Evolutionary conservation across 768 basidiomycete genomes (phyloP), one percentile per base, ranked within the genome.

Genomic region (Leucosporidium scottii): DNA sequence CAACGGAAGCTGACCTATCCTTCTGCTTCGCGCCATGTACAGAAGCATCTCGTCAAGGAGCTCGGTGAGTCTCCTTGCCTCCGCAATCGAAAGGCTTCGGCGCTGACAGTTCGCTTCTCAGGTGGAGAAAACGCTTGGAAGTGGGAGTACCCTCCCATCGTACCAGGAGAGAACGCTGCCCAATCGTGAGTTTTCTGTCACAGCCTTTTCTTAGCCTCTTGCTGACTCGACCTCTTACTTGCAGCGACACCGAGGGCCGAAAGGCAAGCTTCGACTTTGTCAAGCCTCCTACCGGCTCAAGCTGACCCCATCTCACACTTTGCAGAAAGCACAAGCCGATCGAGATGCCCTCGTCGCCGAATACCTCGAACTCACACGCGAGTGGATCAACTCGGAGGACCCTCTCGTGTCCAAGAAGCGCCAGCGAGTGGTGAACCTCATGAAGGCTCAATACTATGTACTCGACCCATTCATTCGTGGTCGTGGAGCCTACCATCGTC

Each of bases 401-500:
- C 36, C 49, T 31, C 21, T 51, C 4, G 15, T 61, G 18, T 44
- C 20, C 12, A 61, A 64, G 56, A 48, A 47, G 34, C 69, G 74
- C 12, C 31, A 62, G 30, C 39, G 64, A 13, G 30, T 61, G 15
- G 65, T 70, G 15, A 62, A 67, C 48, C n/a, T 54, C n/a, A 64
- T 74, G 64, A 64, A 72, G 1, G 67, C 69, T 25, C 71, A 73
- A 34, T 74, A 72, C 61, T 65, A 67, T 44, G 59, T 59, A 39
- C 65, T 74, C 20, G 74, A 74, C 49, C 71, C 69, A 7, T 72
- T 55, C 65, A 65, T 70, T 8, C 59, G 74, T 2, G 71, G 71
- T 3, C 28, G 64, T 7, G 67, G 66, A 3, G 67, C 69, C 5
- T 72, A 68, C 60, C 68, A 69, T 30, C 65, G 73, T 3, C 59